A percentile compares a stretch with the other conserved stretches of the same genome.
phyloP scores from a whole-genome alignment of 768 basidiomycete genomes.

The Phanerodontia chrysosporium region DNA sequence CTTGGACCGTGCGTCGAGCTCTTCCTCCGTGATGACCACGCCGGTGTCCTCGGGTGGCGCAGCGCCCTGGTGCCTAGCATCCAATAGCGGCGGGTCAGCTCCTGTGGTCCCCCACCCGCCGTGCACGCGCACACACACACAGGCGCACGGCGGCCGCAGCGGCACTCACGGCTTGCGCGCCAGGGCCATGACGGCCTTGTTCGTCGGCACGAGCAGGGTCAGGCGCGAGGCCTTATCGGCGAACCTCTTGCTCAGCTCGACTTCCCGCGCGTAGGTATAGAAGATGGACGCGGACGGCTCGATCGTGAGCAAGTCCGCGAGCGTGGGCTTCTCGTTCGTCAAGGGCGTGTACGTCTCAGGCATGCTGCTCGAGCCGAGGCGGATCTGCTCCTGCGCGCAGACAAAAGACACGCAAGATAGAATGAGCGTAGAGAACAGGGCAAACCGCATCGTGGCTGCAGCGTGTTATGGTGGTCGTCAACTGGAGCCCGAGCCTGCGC shows the following conservation, averaged over 20 bases:
- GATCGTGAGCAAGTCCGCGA: conserved; percentile 77
- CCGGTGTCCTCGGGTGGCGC: conserved; percentile 28
- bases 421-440: conserved; percentile 23
- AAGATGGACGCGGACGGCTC: conserved; percentile 75
- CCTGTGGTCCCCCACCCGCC: too few relatives aligned
- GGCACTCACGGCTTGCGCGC: conserved; percentile 73
- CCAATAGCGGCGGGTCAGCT: background rate
- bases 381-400: conserved; percentile 26
- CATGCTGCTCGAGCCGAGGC: conserved; percentile 17
- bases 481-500: background rate
- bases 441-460: conserved; percentile 18
- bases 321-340: conserved; percentile 45
- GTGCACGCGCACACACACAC: too few relatives aligned
- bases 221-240: conserved; percentile 23
- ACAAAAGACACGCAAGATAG: conserved; percentile 30
- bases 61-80: conserved; percentile 57
- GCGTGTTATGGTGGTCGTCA: background rate
- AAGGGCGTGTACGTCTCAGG: conserved; percentile 30
- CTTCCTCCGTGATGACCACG: conserved; percentile 52
- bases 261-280: conserved; percentile 77
- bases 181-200: conserved; percentile 83
- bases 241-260: conserved; percentile 54
- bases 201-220: conserved; percentile 80
- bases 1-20: conserved; percentile 56
- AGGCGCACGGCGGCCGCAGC: background rate